Evolutionary conservation across 768 basidiomycete genomes (phyloP).

Genomic region (Pleurotus pulmonarius): DNA sequence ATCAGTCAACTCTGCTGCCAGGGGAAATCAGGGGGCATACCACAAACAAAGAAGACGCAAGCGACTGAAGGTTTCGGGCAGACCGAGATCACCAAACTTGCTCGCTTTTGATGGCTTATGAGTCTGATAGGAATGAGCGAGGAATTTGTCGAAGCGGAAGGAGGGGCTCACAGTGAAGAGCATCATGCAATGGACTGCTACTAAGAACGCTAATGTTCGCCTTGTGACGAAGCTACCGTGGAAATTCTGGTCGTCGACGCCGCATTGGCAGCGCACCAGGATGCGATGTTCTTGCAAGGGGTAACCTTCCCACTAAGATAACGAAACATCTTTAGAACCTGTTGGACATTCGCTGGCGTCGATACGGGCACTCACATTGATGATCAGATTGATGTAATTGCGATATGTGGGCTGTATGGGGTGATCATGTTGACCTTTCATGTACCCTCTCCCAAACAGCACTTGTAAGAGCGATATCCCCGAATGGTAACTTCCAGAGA

Average conservation of each 20-base stretch:
- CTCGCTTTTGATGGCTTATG: not conserved
- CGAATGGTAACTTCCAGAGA: constrained; percentile 1
- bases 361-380: not conserved
- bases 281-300: not conserved
- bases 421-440: not conserved
- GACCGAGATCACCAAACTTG: not conserved
- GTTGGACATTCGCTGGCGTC: not conserved
- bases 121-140: not conserved
- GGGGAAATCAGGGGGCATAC: not conserved
- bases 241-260: not conserved
- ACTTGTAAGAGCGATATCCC: not conserved
- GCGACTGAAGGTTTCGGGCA: constrained; percentile 3
- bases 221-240: not conserved
- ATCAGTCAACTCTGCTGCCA: not conserved
- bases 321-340: not conserved
- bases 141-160: not conserved
- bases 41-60: constrained; percentile 2
- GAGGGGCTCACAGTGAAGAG: not conserved
- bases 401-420: not conserved
- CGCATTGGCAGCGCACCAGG: not conserved
- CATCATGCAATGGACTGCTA: not conserved
- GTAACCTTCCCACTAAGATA: not conserved
- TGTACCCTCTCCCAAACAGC: not conserved
- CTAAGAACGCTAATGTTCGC: not conserved
- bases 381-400: not conserved